These are phyloP conservation scores for Taiozyma sp. DNA, from an alignment of 1,139 yeast species.

Conservation along the genomic window DNA sequence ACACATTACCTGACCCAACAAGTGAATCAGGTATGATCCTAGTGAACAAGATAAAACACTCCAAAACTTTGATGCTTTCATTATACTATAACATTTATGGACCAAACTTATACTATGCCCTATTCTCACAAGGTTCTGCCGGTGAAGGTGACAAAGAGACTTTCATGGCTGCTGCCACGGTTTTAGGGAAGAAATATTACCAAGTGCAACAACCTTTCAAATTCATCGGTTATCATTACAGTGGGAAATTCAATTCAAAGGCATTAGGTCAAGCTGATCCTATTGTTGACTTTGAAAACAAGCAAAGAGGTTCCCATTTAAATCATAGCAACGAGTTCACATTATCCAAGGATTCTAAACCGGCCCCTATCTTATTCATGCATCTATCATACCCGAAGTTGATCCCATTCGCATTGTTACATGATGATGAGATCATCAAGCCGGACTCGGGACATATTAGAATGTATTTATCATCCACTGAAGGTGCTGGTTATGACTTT, in stretches of 20 bases:
- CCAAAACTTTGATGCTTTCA: constrained; percentile 44
- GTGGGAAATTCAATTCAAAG: constrained; percentile 39
- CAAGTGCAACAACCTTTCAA: constrained; percentile 45
- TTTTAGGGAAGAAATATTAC: constrained; percentile 41
- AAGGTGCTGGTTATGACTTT: constrained; percentile 27
- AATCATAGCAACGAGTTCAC: constrained; percentile 20
- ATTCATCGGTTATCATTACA: constrained; percentile 49
- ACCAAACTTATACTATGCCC: constrained; percentile 51
- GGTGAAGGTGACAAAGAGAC: constrained; percentile 75
- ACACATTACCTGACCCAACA: constrained; percentile 56
- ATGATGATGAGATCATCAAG: constrained; percentile 39
- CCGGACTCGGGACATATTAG: constrained; percentile 25
- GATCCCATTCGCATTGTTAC: constrained; percentile 43
- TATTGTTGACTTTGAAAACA: constrained; percentile 26
- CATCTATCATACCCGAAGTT: constrained; percentile 65
- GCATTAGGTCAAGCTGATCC: constrained; percentile 63
- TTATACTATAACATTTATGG: constrained; percentile 59
- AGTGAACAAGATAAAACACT: constrained; percentile 47
- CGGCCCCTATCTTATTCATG: constrained; percentile 38
- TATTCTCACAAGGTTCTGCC: constrained; percentile 61
- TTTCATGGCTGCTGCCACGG: constrained; percentile 58
- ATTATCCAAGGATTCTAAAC: constrained; percentile 10
- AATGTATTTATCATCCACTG: constrained; percentile 23
- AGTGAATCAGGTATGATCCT: constrained; percentile 61
- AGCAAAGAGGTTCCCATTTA: constrained; percentile 13